These are phyloP conservation scores for Thraustochytrium striatum DNA, from an alignment of 352 stramenopile species.

Conservation along the genomic window DNA sequence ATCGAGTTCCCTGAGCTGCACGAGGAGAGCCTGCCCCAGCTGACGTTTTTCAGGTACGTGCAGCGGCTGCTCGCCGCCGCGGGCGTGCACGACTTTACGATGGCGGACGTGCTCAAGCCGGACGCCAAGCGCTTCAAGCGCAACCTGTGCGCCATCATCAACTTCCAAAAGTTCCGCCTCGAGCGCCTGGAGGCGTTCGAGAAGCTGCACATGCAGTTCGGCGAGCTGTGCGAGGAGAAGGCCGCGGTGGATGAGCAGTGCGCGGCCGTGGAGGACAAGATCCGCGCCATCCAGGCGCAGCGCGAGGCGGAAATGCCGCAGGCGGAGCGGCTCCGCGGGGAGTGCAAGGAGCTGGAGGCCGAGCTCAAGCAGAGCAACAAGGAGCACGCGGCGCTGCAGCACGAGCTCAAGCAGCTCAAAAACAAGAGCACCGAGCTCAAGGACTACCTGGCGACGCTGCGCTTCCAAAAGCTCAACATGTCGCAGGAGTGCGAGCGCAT, in stretches of 20 bases:
- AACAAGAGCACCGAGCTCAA: conserved; percentile 44
- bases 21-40: conserved; percentile 40
- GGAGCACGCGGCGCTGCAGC: conserved; percentile 25
- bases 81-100: conserved; percentile 29
- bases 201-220: conserved; percentile 6
- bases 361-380: conserved; percentile 47
- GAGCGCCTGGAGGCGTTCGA: conserved; percentile 26
- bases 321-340: not conserved
- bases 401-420: conserved; percentile 44
- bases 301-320: conserved; percentile 6
- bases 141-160: conserved; percentile 47
- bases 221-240: not conserved
- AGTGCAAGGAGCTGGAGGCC: conserved; percentile 7
- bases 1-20: conserved; percentile 49
- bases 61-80: conserved; percentile 14
- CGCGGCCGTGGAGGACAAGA: conserved; percentile 10
- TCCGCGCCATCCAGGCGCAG: not conserved
- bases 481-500: conserved; percentile 24
- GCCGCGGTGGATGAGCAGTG: not conserved
- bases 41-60: conserved; percentile 34
- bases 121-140: conserved; percentile 20
- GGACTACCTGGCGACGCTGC: conserved; percentile 19
- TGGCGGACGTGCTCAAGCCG: conserved; percentile 40
- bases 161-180: conserved; percentile 40
- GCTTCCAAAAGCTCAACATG: conserved; percentile 44